Conservation (phyloP, 1,284 basidiomycete species). For the Ceratobasidium sp. region DNA sequence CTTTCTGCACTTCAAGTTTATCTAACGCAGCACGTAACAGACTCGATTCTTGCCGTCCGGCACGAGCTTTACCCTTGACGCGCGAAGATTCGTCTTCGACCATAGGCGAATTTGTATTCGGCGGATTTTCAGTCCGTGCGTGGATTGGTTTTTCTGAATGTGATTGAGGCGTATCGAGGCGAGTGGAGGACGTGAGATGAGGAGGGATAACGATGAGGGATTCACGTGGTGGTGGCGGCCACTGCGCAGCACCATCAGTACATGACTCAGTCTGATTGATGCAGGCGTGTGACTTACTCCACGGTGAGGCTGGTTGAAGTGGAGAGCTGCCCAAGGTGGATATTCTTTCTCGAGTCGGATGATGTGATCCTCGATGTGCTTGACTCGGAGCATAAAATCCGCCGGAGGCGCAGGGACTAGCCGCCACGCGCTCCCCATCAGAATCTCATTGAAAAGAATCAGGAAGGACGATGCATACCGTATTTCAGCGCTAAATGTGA, state of each 20-base stretch:
- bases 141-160: neutral
- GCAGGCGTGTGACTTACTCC: conserved; percentile 66
- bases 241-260: conserved; percentile 61
- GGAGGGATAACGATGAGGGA: conserved; percentile 62
- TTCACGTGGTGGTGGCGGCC: conserved; percentile 81
- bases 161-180: neutral
- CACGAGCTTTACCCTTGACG: conserved; percentile 52
- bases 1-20: conserved; percentile 77
- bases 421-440: neutral
- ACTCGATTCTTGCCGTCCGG: conserved; percentile 65
- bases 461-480: conserved; percentile 61
- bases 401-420: conserved; percentile 77
- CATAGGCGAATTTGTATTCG: no score
- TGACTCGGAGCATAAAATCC: conserved; percentile 72
- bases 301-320: conserved; percentile 83
- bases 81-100: neutral
- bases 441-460: neutral
- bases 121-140: no score
- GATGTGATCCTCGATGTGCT: conserved; percentile 80
- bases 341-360: conserved; percentile 80
- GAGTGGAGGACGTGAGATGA: conserved; percentile 62
- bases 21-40: conserved; percentile 81
- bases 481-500: conserved; percentile 77
- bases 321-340: conserved; percentile 84
- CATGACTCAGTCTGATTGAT: conserved; percentile 1